These are phyloP conservation scores for Falciphora oryzae DNA, from an alignment of 2,329 filamentous ascomycete species.

Conservation along the genomic window DNA sequence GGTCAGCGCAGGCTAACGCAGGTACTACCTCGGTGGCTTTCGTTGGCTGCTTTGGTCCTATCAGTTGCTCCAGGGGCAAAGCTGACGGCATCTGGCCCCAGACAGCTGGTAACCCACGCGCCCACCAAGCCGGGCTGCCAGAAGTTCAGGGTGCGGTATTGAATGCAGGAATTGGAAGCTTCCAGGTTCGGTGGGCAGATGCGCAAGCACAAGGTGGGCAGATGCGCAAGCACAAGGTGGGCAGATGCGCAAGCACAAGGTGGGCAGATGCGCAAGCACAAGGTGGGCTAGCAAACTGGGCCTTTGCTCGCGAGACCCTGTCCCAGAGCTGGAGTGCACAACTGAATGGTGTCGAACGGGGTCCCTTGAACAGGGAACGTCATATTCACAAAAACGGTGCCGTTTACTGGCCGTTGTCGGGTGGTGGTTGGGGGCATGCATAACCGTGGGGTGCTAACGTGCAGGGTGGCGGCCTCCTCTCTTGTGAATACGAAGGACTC, in stretches of 20 bases:
- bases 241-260: too few species aligned
- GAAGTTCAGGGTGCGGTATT: not conserved
- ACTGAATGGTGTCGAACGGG: not conserved
- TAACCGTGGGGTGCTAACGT: not conserved
- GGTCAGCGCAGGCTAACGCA: not conserved
- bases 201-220: too few species aligned
- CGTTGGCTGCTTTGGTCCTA: not conserved
- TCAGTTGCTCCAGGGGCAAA: not conserved
- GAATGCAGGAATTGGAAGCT: not conserved
- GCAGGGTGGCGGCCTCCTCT: not conserved
- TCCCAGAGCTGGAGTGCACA: not conserved
- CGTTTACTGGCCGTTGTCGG: not conserved
- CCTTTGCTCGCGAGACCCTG: not conserved
- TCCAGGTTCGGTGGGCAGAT: not conserved
- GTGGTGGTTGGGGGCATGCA: not conserved
- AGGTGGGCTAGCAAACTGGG: too few species aligned
- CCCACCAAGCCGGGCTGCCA: not conserved
- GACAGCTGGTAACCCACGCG: not conserved
- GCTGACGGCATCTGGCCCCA: not conserved
- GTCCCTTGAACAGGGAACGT: not conserved
- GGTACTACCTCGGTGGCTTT: not conserved
- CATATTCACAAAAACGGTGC: not conserved
- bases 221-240: too few species aligned
- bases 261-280: too few species aligned
- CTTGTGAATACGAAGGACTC: not conserved